Evolutionary conservation across 2,329 filamentous ascomycete species (phyloP).

Genomic region (Fusarium circinatum): DNA sequence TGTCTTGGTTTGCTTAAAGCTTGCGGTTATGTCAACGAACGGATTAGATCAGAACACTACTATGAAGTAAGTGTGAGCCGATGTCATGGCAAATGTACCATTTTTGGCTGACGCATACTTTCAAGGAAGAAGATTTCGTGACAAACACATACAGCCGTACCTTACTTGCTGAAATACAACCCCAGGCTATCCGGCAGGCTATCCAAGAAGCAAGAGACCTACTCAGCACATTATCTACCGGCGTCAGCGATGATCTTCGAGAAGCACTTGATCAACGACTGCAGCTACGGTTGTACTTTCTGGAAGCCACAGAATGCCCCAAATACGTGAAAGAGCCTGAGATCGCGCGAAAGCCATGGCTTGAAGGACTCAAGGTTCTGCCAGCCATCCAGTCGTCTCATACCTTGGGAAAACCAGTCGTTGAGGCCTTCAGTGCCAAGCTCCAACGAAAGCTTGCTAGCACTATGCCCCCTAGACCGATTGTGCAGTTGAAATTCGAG

Average conservation of each 20-base stretch:
- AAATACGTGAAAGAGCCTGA: slow-evolving; percentile 57
- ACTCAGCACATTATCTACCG: slow-evolving; percentile 55
- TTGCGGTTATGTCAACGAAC: slow-evolving; percentile 80
- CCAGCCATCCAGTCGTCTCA: slow-evolving; percentile 68
- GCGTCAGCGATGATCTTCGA: slow-evolving; percentile 54
- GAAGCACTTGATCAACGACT: slow-evolving; percentile 73
- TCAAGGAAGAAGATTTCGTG: slow-evolving; percentile 93
- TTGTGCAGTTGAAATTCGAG: slow-evolving; percentile 79
- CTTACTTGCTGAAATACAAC: slow-evolving; percentile 73
- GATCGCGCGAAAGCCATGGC: slow-evolving; percentile 62
- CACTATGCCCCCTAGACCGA: slow-evolving; percentile 91
- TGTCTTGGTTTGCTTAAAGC: slow-evolving; percentile 86
- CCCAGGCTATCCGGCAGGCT: slow-evolving; percentile 63
- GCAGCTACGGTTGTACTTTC: slow-evolving; percentile 71
- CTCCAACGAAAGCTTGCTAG: slow-evolving; percentile 92
- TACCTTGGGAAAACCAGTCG: slow-evolving; percentile 70
- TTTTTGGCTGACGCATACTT: slow-evolving; percentile 3
- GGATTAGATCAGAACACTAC: slow-evolving; percentile 84
- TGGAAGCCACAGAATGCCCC: slow-evolving; percentile 63
- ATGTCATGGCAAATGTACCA: not conserved
- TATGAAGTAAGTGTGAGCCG: slow-evolving; percentile 73
- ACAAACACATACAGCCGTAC: slow-evolving; percentile 88
- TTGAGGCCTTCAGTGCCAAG: slow-evolving; percentile 87
- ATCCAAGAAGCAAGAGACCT: slow-evolving; percentile 66
- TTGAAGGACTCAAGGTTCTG: slow-evolving; percentile 61